These are phyloP conservation scores for Eucalyptus rudis DNA, from an alignment of 345 rosid species.

Conservation along the genomic window DNA sequence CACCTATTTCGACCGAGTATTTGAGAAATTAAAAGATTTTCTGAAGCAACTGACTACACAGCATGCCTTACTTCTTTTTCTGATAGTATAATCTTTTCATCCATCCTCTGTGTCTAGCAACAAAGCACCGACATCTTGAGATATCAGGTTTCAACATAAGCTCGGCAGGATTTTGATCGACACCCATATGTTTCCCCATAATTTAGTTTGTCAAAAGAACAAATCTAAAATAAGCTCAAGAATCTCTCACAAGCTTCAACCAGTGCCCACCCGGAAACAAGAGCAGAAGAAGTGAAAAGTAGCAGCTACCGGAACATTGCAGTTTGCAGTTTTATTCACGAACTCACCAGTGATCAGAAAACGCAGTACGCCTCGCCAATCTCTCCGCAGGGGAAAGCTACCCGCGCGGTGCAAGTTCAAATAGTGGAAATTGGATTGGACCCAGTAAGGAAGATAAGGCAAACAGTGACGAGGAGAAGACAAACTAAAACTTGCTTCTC, in stretches of 20 bases:
- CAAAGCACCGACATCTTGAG: neutral
- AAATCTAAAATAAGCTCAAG: neutral
- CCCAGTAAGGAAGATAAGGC: neutral
- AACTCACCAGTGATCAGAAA: neutral
- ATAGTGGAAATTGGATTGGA: neutral
- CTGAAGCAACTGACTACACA: neutral
- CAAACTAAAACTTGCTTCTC: neutral
- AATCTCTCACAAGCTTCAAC: neutral
- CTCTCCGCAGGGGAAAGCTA: neutral
- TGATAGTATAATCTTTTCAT: neutral
- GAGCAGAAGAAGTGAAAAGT: neutral
- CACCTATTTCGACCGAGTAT: neutral
- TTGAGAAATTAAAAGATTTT: neutral
- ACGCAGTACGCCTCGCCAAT: neutral
- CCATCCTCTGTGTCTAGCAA: neutral
- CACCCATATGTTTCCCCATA: neutral
- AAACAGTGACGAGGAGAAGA: neutral
- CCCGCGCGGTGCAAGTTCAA: neutral
- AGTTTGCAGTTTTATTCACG: neutral
- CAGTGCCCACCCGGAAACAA: neutral
- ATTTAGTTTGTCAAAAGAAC: neutral
- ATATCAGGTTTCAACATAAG: neutral
- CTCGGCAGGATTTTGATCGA: neutral
- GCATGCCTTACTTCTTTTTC: neutral
- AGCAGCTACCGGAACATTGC: neutral